These are phyloP conservation scores for Nadsonia commutata DNA, from an alignment of 1,139 yeast genomes.

Conservation along the genomic window DNA sequence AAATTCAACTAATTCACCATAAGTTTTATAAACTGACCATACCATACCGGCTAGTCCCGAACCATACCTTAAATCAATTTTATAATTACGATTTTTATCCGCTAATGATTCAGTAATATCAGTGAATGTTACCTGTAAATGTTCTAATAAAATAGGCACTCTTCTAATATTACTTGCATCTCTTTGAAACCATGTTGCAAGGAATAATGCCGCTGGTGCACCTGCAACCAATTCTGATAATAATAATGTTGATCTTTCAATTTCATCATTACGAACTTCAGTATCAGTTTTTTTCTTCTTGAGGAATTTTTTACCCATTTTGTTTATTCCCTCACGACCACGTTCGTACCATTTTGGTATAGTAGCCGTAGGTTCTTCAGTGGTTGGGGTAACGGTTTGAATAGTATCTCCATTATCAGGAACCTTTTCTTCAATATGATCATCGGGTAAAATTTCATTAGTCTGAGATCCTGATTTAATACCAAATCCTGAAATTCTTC, in stretches of 20 bases:
- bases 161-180: slow-evolving; percentile 69
- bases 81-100: slow-evolving; percentile 40
- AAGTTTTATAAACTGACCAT: slow-evolving; percentile 68
- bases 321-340: slow-evolving; percentile 7
- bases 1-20: slow-evolving; percentile 52
- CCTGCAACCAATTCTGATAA: slow-evolving; percentile 54
- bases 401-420: too few species aligned
- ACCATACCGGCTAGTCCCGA: slow-evolving; percentile 63
- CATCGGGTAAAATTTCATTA: too few species aligned
- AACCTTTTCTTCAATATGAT: too few species aligned
- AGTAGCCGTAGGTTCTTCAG: too few species aligned
- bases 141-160: slow-evolving; percentile 66
- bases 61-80: slow-evolving; percentile 74
- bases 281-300: slow-evolving; percentile 16
- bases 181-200: slow-evolving; percentile 59
- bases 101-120: slow-evolving; percentile 30
- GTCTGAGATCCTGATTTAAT: too few species aligned
- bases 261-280: slow-evolving; percentile 14
- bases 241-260: slow-evolving; percentile 45
- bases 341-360: not conserved
- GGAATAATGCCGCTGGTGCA: slow-evolving; percentile 64
- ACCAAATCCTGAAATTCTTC: too few species aligned
- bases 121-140: slow-evolving; percentile 51
- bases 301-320: slow-evolving; percentile 15
- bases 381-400: too few species aligned